Conservation (phyloP, 2,329 filamentous ascomycete genomes). For the Aschersonia sp. region DNA sequence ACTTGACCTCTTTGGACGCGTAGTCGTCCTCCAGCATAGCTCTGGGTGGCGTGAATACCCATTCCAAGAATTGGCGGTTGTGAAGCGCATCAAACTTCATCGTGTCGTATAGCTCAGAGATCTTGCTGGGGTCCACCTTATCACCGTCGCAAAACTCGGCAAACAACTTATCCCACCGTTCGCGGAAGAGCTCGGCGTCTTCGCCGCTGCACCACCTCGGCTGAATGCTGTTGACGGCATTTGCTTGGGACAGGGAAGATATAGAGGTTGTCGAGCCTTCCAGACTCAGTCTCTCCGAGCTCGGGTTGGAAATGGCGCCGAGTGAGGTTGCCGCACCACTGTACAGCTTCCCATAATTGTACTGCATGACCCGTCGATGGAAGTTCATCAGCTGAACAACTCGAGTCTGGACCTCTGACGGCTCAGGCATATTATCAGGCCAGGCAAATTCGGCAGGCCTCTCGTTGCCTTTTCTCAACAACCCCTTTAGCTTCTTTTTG, state of each 20-base stretch:
- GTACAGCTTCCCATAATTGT: constrained; percentile 77
- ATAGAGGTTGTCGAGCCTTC: constrained; percentile 28
- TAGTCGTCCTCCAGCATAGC: constrained; percentile 62
- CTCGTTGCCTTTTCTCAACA: constrained; percentile 83
- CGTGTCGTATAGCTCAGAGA: constrained; percentile 95
- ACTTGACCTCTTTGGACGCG: constrained; percentile 25
- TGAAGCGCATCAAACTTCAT: constrained; percentile 99
- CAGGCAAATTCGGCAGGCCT: constrained; percentile 95
- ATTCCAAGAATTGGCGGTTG: constrained; percentile 91
- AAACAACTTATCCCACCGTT: constrained; percentile 97
- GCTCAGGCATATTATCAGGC: constrained; percentile 89
- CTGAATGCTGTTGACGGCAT: constrained; percentile 59
- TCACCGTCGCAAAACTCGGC: constrained; percentile 92
- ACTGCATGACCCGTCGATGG: constrained; percentile 84
- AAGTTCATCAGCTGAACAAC: constrained; percentile 98
- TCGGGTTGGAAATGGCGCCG: constrained; percentile 37
- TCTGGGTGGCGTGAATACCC: constrained; percentile 84
- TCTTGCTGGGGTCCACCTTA: constrained; percentile 97
- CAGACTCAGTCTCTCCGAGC: constrained; percentile 27
- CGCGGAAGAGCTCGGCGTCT: constrained; percentile 85
- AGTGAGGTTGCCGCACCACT: constrained; percentile 51
- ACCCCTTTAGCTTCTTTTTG: constrained; percentile 95
- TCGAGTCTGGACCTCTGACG: constrained; percentile 78
- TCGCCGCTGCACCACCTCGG: constrained; percentile 93
- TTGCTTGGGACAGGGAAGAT: constrained; percentile 42